Evolutionary conservation across 352 stramenopile species (phyloP), one percentile per base, ranked within the genome.

Genomic region (Pythium sukuiense): DNA sequence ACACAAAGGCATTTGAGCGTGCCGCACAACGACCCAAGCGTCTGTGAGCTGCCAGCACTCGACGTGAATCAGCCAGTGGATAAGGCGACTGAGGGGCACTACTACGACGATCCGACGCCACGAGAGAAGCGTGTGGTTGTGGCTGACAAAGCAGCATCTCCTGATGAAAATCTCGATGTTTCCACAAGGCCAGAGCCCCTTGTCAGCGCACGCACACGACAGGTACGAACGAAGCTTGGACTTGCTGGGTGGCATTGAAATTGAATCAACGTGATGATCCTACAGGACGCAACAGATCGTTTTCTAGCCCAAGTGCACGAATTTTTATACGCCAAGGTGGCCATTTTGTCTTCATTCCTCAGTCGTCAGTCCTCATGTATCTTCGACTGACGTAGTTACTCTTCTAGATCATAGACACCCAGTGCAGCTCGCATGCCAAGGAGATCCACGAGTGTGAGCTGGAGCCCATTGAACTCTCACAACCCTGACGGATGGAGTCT

Each of bases 371-470:
- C 39, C 12, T 24, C 1, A 9, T 55, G 50, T 50, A 46, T n/a
- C 29, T 16, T 18, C 16, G 1, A 29, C 50, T n/a, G 14, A 52
- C 29, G 43, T 52, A 4, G 14, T 26, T 18, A 39, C 5, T 65
- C 5, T 37, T 26, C 16, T 48, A 90, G 79, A 76, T 90, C 60
- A 32, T 55, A 3, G 76, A 83, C 30, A 86, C 83, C 61, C 80
- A 81, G 59, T 81, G 80, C 59, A 82, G 67, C 24, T 80, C 80
- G 0, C 68, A 87, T 63, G 53, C 65, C 43, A 73, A 81, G 61
- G 74, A 88, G 24, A 84, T 90, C 54, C 67, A 80, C 54, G 75
- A 88, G 56, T 87, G 82, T 89, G 70, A 61, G 74, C 52, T 24
- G 20, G 20, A 24, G 20, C 20, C 20, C 20, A 24, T 24, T 24